phyloP scores from a whole-genome alignment of 768 basidiomycete genomes.

The Russula compacta region DNA sequence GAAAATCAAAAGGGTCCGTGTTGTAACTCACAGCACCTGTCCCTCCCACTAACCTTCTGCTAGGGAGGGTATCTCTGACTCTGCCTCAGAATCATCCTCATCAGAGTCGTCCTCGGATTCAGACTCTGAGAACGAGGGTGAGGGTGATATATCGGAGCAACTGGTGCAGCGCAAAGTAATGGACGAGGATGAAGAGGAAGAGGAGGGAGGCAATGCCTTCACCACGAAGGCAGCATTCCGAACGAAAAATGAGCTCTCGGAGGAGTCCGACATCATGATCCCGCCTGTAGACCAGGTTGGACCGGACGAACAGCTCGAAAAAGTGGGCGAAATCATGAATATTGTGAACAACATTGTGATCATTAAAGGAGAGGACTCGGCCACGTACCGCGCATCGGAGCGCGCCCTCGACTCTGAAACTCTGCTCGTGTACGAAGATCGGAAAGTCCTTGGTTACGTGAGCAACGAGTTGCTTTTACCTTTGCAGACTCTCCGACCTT shows the following conservation, averaged over 20 bases:
- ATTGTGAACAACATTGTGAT: constrained; percentile 68
- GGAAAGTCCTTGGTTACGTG: constrained; percentile 86
- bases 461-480: constrained; percentile 26
- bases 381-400: constrained; percentile 40
- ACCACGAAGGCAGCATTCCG: constrained; percentile 35
- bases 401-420: constrained; percentile 82
- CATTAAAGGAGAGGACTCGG: constrained; percentile 49
- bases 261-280: constrained; percentile 49
- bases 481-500: constrained; percentile 14
- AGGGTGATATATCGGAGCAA: background rate
- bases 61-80: constrained; percentile 22
- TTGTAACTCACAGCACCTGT: background rate
- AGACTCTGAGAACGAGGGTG: constrained; percentile 25
- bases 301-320: constrained; percentile 56
- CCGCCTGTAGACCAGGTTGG: constrained; percentile 60
- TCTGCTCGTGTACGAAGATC: constrained; percentile 81
- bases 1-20: background rate
- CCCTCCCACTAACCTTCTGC: background rate
- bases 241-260: constrained; percentile 63
- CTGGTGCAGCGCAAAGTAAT: background rate
- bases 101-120: constrained; percentile 33
- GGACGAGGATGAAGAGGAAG: constrained; percentile 27
- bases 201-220: constrained; percentile 51
- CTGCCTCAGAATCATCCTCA: constrained; percentile 30
- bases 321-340: constrained; percentile 69